Percentiles rank a stretch among this genome's conserved stretches.
Evolutionary conservation across 1,284 basidiomycete species (phyloP).

Genomic region (Apiotrichum gamsii): DNA sequence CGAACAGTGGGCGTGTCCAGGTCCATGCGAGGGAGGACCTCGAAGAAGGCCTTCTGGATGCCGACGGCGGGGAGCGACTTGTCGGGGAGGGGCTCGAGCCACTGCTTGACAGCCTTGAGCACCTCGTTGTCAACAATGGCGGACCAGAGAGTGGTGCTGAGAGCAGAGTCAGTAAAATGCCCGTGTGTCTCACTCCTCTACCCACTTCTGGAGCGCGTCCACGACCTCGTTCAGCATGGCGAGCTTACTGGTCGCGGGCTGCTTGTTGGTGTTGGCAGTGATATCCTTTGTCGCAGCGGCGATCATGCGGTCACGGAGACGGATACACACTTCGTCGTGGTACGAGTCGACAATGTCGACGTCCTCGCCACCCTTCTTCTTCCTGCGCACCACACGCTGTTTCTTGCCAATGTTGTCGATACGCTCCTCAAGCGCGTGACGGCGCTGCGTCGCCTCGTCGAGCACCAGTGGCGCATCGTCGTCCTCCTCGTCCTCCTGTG

Average conservation of each 20-base stretch:
- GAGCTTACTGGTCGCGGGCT: slow-evolving; percentile 83
- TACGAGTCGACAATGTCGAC: slow-evolving; percentile 64
- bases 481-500: slow-evolving; percentile 42
- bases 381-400: slow-evolving; percentile 61
- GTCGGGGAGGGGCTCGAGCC: slow-evolving; percentile 93
- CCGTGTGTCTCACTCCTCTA: too few species aligned
- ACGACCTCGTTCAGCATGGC: slow-evolving; percentile 80
- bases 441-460: slow-evolving; percentile 26
- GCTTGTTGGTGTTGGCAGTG: slow-evolving; percentile 68
- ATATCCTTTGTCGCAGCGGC: slow-evolving; percentile 79
- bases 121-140: slow-evolving; percentile 93
- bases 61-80: slow-evolving; percentile 88
- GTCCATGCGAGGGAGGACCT: slow-evolving; percentile 76
- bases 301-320: slow-evolving; percentile 78
- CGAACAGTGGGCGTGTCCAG: slow-evolving; percentile 89
- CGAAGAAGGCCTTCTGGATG: slow-evolving; percentile 89
- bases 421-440: slow-evolving; percentile 26
- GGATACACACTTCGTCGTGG: slow-evolving; percentile 84
- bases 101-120: slow-evolving; percentile 79
- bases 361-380: slow-evolving; percentile 62
- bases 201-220: slow-evolving; percentile 89
- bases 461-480: slow-evolving; percentile 18
- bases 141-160: slow-evolving; percentile 73
- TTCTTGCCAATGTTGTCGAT: slow-evolving; percentile 81
- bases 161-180: too few species aligned